These are phyloP conservation scores for Phytopythium boreale DNA, from an alignment of 352 stramenopile species.

Conservation along the genomic window DNA sequence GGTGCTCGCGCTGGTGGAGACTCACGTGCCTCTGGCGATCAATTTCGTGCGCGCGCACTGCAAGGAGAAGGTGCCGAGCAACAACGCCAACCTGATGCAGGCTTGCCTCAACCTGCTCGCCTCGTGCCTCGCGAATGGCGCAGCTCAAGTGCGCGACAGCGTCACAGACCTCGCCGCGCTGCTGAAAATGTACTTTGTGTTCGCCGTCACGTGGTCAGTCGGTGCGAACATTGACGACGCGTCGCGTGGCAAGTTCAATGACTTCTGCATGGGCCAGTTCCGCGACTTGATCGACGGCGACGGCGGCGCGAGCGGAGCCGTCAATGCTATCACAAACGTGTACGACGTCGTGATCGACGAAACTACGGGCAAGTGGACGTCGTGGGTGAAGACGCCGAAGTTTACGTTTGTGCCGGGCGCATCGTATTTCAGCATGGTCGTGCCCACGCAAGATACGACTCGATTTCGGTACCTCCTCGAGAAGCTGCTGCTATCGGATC, in stretches of 20 bases:
- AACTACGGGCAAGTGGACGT: conserved; percentile 59
- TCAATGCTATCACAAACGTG: conserved; percentile 55
- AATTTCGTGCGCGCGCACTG: conserved; percentile 89
- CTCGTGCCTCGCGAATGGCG: conserved; percentile 53
- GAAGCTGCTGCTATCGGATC: conserved; percentile 75
- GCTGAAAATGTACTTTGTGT: conserved; percentile 89
- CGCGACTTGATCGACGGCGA: conserved; percentile 49
- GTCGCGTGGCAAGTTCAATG: conserved; percentile 79
- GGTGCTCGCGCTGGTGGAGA: conserved; percentile 75
- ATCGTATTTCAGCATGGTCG: conserved; percentile 95
- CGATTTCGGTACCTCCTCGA: conserved; percentile 92
- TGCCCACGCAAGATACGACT: conserved; percentile 94
- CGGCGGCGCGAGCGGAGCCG: conserved; percentile 11
- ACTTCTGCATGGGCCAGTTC: conserved; percentile 83
- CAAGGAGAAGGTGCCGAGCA: conserved; percentile 85
- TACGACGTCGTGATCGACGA: conserved; percentile 88
- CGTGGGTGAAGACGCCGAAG: conserved; percentile 87
- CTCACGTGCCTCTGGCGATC: conserved; percentile 77
- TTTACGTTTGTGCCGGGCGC: conserved; percentile 84
- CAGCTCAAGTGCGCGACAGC: conserved; percentile 33
- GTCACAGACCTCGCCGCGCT: conserved; percentile 51
- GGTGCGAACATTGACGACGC: conserved; percentile 87
- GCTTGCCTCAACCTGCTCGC: conserved; percentile 87
- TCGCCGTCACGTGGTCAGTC: conserved; percentile 81
- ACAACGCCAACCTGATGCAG: conserved; percentile 87